Evolutionary conservation across 2,329 filamentous ascomycete species (phyloP).

Genomic region (Fusarium clavum): DNA sequence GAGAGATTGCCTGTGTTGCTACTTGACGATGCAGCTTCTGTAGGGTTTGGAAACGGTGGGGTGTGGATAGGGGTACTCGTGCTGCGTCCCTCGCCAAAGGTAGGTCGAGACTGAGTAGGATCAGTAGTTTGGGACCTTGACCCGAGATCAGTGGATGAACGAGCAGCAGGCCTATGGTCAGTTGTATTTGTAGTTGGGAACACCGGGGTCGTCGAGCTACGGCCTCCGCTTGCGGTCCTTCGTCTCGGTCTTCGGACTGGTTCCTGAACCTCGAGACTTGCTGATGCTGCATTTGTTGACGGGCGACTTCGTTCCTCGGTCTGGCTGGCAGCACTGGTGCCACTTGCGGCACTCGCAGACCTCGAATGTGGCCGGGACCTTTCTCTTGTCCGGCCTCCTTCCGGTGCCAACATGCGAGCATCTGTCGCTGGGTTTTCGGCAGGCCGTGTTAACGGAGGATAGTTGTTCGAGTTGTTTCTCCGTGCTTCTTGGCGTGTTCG

Average conservation of each 20-base stretch:
- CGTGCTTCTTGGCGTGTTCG: slow-evolving; percentile 63
- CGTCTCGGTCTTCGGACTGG: slow-evolving; percentile 53
- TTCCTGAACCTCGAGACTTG: slow-evolving; percentile 51
- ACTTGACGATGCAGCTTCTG: slow-evolving; percentile 34
- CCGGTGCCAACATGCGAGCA: slow-evolving; percentile 46
- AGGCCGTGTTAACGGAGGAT: slow-evolving; percentile 52
- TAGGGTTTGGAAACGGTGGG: slow-evolving; percentile 38
- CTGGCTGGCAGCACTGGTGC: slow-evolving; percentile 57
- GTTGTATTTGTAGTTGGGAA: slow-evolving; percentile 55
- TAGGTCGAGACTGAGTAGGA: slow-evolving; percentile 53
- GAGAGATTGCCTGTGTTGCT: slow-evolving; percentile 47
- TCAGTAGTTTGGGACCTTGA: slow-evolving; percentile 57
- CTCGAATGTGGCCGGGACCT: slow-evolving; percentile 59
- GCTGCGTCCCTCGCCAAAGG: slow-evolving; percentile 58
- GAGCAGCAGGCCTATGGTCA: slow-evolving; percentile 63
- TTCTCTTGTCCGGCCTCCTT: slow-evolving; percentile 46
- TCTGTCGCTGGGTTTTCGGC: slow-evolving; percentile 42
- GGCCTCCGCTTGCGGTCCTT: slow-evolving; percentile 65
- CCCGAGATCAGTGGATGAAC: slow-evolving; percentile 74
- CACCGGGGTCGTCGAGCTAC: slow-evolving; percentile 64
- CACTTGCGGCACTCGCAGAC: slow-evolving; percentile 56
- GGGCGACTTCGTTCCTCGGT: slow-evolving; percentile 64
- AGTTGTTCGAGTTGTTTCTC: slow-evolving; percentile 55
- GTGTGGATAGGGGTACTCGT: slow-evolving; percentile 53
- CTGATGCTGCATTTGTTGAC: slow-evolving; percentile 51